Evolutionary conservation across 2,329 filamentous ascomycete species (phyloP).

Genomic region (Boeremia lycopersici): DNA sequence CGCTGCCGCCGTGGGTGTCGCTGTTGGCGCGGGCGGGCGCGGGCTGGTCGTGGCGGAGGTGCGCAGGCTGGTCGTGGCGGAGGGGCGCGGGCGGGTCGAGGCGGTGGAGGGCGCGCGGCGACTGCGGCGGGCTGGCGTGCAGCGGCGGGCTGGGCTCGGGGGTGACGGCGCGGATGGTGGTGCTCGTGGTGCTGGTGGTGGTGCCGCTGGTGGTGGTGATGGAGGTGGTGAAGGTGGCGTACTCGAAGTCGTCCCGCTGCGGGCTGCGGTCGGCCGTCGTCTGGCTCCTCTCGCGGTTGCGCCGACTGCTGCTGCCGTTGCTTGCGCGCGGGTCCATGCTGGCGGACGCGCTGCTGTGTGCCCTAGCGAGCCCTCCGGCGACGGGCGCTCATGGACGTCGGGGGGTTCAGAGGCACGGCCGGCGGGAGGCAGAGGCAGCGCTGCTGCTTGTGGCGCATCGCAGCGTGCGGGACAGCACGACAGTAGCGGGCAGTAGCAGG

Average conservation of each 20-base stretch:
- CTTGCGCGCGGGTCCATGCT: constrained; percentile 9
- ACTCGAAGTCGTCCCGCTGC: constrained; percentile 2
- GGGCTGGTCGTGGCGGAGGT: not conserved
- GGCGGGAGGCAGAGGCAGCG: not conserved
- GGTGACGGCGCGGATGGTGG: constrained; percentile 67
- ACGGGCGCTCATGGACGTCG: constrained; percentile 8
- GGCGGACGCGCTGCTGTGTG: not conserved
- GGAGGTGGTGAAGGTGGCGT: constrained; percentile 8
- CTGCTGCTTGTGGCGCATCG: not conserved
- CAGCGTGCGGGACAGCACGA: not conserved
- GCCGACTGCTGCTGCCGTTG: not conserved
- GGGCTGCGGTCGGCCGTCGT: constrained; percentile 6
- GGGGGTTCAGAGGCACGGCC: not conserved
- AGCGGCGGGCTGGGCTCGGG: constrained; percentile 56
- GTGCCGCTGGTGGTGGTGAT: constrained; percentile 4
- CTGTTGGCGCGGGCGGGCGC: constrained; percentile 37
- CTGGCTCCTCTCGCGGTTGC: constrained; percentile 7
- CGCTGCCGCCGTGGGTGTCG: constrained; percentile 37
- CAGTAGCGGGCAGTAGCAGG: not conserved
- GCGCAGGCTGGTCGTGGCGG: constrained; percentile 29
- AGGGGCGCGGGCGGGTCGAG: constrained; percentile 35
- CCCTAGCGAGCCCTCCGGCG: constrained; percentile 5
- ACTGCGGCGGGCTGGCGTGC: constrained; percentile 37
- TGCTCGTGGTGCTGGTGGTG: constrained; percentile 20
- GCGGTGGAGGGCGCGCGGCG: constrained; percentile 32